Base-by-base conservation (phyloP, 257 asterid species). In the Solanum infundibuliforme region DNA sequence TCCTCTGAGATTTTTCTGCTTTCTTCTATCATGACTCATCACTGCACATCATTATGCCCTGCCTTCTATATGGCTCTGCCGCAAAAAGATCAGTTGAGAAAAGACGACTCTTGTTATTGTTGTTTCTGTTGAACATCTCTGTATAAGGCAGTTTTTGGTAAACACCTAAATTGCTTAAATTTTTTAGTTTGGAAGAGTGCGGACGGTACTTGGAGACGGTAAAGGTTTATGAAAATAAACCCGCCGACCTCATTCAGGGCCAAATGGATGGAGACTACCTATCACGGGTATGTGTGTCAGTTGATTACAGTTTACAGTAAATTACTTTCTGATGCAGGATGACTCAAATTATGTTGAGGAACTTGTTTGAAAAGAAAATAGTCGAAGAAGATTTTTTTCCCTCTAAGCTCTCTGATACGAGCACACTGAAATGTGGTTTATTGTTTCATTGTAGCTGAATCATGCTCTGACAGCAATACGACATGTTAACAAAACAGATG, bases 401-500 rank as follows among this genome's bases (percentile, higher is more conserved):
- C 36, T 32, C 34, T 55, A 23, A 55, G 41, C 39, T 25, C 76
- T 36, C 38, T 76, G 34, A 73, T 83, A 52, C 87, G 29, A 76
- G 88, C 20, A 38, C 60, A 87, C 88, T 88, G 83, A 89, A 58
- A 31, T 39, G 29, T 58, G 36, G 85, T 79, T 85, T 81, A 73
- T 88, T 43, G 18, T 82, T 90, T 66, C 79, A 16, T 79, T 83
- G 74, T 86, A 95, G 98, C 90, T 96, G 88, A 96, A 94, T 89
- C 96, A 97, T 90, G 95, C 98, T 25, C 98, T 96, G 74, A 94
- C 99, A n/a, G 62, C 99, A n/a, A 73, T 97, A 86, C 94, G 98
- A 20, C 99, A 95, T 92, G 98, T 97, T 86, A 96, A 97, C 94
- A 97, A 96, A 95, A 96, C 99, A n/a, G 99, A 97, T 89, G 98